Evolutionary conservation across 108 stramenopile genomes (phyloP).

Genomic region (Pseudonitzschia multiseries): DNA sequence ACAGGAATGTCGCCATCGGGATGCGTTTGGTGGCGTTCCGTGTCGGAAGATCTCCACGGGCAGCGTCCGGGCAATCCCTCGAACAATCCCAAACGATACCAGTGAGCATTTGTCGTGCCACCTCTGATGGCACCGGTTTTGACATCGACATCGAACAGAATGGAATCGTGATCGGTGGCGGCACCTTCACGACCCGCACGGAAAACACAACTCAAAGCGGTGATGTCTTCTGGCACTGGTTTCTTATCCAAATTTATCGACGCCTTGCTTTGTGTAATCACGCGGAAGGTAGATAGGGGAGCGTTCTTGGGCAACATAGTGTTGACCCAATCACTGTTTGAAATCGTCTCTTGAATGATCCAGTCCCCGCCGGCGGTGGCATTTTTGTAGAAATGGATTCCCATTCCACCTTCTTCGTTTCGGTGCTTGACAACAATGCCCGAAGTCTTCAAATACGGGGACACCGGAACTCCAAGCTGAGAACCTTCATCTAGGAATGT

Average conservation of each 20-base stretch:
- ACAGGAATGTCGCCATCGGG: constrained; percentile 82
- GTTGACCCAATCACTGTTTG: constrained; percentile 75
- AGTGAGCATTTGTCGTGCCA: constrained; percentile 97
- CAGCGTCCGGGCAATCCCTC: constrained; percentile 60
- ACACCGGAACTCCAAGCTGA: constrained; percentile 83
- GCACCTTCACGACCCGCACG: constrained; percentile 92
- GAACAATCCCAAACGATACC: constrained; percentile 88
- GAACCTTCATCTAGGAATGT: constrained; percentile 88
- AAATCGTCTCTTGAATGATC: constrained; percentile 94
- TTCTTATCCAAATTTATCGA: constrained; percentile 48
- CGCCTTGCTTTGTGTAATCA: constrained; percentile 90
- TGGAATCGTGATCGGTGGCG: constrained; percentile 92
- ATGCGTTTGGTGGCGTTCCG: constrained; percentile 65
- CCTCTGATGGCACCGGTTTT: constrained; percentile 74
- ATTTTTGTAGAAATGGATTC: constrained; percentile 94
- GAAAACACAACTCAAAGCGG: constrained; percentile 92
- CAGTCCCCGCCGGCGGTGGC: constrained; percentile 94
- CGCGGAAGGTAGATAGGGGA: constrained; percentile 97
- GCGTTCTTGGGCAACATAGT: constrained; percentile 86
- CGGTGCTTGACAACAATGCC: constrained; percentile 95
- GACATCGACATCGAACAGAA: constrained; percentile 95
- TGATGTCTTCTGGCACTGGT: constrained; percentile 45
- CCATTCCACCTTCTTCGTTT: constrained; percentile 98
- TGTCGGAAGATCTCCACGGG: constrained; percentile 59
- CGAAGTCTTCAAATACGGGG: constrained; percentile 81